These are phyloP conservation scores for Aurifilum marmelostoma DNA, from an alignment of 2,329 filamentous ascomycete species.

Conservation along the genomic window DNA sequence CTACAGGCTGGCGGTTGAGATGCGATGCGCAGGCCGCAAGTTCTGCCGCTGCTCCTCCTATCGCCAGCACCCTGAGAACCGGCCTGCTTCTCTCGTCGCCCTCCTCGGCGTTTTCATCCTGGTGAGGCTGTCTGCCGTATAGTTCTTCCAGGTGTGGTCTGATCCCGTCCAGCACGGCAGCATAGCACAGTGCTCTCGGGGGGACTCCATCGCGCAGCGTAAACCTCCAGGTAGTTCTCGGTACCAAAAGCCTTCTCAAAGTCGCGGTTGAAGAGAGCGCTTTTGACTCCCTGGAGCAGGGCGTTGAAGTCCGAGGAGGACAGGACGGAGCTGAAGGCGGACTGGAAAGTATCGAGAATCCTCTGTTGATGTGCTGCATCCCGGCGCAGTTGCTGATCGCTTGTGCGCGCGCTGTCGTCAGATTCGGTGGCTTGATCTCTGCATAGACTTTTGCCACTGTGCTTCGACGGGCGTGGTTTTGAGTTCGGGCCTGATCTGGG, in stretches of 20 bases:
- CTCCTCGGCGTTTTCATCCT: not conserved
- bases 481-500: not conserved
- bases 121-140: not conserved
- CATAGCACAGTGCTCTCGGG: constrained; percentile 80
- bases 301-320: constrained; percentile 50
- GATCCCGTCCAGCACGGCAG: constrained; percentile 52
- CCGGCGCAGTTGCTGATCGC: not conserved
- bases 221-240: constrained; percentile 74
- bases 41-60: constrained; percentile 65
- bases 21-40: constrained; percentile 58
- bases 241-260: constrained; percentile 79
- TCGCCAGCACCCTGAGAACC: constrained; percentile 47
- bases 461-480: not conserved
- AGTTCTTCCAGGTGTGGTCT: constrained; percentile 37
- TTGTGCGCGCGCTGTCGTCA: not conserved
- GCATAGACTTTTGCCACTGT: not conserved
- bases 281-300: constrained; percentile 79
- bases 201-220: constrained; percentile 92
- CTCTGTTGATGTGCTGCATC: constrained; percentile 19
- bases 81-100: not conserved
- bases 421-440: not conserved
- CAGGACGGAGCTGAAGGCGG: constrained; percentile 61
- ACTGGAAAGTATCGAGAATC: constrained; percentile 72
- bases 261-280: constrained; percentile 82
- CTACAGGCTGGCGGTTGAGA: constrained; percentile 37